Conservation (phyloP, 345 rosid species). For the Capsella bursapastoris region DNA sequence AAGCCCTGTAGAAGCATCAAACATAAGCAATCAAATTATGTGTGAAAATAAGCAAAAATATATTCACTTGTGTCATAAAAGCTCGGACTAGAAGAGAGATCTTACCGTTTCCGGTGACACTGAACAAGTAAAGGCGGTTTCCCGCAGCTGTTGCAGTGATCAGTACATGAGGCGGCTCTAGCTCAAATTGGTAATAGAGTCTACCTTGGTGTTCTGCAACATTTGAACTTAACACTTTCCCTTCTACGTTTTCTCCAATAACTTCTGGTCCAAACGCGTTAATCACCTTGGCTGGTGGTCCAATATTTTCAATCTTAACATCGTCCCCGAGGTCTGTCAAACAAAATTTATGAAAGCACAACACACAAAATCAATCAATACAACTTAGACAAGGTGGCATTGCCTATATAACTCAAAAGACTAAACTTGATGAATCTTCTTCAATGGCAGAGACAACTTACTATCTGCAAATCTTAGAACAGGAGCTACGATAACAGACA, state of each 20-base stretch:
- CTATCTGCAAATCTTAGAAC: slow-evolving; percentile 90
- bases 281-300: slow-evolving; percentile 88
- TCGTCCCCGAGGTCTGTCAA: slow-evolving; percentile 67
- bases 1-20: slow-evolving; percentile 58
- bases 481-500: slow-evolving; percentile 90
- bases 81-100: neutral
- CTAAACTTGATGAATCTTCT: neutral
- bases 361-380: neutral
- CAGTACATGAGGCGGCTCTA: slow-evolving; percentile 91
- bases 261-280: slow-evolving; percentile 96
- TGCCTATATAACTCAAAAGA: neutral
- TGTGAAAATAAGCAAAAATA: neutral
- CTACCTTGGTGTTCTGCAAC: slow-evolving; percentile 76
- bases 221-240: slow-evolving; percentile 73
- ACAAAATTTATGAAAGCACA: neutral
- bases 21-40: neutral
- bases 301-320: slow-evolving; percentile 75
- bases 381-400: neutral
- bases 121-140: slow-evolving; percentile 85
- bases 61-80: neutral
- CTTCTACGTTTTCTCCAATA: slow-evolving; percentile 88
- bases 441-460: slow-evolving; percentile 43
- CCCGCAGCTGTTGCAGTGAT: slow-evolving; percentile 98
- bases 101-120: slow-evolving; percentile 72
- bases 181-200: slow-evolving; percentile 77